Evolutionary conservation across 2,329 filamentous ascomycete genomes (phyloP).

Genomic region (Xylaria sp.): DNA sequence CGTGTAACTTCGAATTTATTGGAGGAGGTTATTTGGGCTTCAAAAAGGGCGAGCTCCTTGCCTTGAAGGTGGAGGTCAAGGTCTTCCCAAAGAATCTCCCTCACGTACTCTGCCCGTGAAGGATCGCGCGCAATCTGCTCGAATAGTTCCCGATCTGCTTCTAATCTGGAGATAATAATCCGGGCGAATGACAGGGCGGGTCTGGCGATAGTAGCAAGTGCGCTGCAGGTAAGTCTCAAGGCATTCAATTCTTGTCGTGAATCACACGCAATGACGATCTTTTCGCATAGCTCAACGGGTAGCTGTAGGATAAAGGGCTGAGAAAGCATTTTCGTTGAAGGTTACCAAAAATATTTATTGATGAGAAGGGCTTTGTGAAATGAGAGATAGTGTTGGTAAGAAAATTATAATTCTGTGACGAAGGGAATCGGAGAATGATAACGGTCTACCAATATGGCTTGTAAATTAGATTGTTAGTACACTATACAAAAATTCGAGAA

Average conservation of each 20-base stretch:
- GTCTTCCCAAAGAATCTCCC: neutral
- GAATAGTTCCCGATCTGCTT: neutral
- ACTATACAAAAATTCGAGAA: too few relatives aligned
- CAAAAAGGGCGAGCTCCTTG: neutral
- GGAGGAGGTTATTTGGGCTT: too few relatives aligned
- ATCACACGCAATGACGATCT: neutral
- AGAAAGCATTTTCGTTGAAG: neutral
- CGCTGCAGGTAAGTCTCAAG: neutral
- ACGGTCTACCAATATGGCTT: too few relatives aligned
- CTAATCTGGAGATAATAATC: neutral
- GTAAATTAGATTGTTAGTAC: too few relatives aligned
- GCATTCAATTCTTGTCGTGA: neutral
- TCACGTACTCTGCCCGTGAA: neutral
- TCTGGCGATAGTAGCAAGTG: neutral
- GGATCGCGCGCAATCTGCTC: neutral
- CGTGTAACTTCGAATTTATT: too few relatives aligned
- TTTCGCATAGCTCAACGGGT: neutral
- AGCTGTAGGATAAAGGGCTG: neutral
- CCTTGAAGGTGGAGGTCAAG: neutral
- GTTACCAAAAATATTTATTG: too few relatives aligned
- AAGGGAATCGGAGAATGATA: too few relatives aligned
- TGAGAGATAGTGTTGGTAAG: too few relatives aligned
- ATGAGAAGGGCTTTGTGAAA: too few relatives aligned
- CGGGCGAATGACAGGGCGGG: neutral
- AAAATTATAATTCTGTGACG: too few relatives aligned